Conservation (phyloP, 2,329 filamentous ascomycete species). For the Ophiostoma montium region DNA sequence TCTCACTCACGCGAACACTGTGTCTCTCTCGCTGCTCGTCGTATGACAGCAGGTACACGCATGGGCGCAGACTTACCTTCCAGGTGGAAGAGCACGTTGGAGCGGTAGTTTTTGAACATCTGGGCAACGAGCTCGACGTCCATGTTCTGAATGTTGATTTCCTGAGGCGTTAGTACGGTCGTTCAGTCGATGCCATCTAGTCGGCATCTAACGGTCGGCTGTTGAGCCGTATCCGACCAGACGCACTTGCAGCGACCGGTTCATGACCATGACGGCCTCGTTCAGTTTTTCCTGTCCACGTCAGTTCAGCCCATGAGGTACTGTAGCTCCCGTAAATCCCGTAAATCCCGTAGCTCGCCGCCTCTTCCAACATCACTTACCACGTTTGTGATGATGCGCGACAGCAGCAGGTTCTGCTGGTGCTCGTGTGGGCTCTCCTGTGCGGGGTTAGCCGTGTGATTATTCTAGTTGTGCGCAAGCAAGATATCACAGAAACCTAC, state of each 20-base stretch:
- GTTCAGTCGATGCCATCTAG: background rate
- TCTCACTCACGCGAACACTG: too few relatives aligned
- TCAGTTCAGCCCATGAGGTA: too few relatives aligned
- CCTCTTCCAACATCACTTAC: conserved; percentile 46
- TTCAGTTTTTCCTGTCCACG: conserved; percentile 78
- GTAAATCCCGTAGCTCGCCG: too few relatives aligned
- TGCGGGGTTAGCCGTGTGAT: background rate
- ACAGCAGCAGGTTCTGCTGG: conserved; percentile 79
- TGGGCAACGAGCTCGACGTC: conserved; percentile 95
- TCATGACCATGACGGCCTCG: conserved; percentile 82
- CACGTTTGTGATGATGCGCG: conserved; percentile 93
- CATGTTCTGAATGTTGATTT: conserved; percentile 98
- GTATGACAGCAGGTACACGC: background rate
- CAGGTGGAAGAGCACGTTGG: conserved; percentile 90
- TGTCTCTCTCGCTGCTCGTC: background rate
- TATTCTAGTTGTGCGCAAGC: too few relatives aligned
- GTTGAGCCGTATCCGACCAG: background rate
- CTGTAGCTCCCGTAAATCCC: too few relatives aligned
- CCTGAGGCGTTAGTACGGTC: conserved; percentile 33
- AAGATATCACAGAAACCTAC: background rate
- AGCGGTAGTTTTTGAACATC: conserved; percentile 99
- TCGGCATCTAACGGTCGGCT: too few relatives aligned
- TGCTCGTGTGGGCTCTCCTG: conserved; percentile 95
- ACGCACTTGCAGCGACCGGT: conserved; percentile 71
- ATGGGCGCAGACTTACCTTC: conserved; percentile 49